Evolutionary conservation across 441 rosid species (phyloP).

Genomic region (Adansonia madagascariensis): DNA sequence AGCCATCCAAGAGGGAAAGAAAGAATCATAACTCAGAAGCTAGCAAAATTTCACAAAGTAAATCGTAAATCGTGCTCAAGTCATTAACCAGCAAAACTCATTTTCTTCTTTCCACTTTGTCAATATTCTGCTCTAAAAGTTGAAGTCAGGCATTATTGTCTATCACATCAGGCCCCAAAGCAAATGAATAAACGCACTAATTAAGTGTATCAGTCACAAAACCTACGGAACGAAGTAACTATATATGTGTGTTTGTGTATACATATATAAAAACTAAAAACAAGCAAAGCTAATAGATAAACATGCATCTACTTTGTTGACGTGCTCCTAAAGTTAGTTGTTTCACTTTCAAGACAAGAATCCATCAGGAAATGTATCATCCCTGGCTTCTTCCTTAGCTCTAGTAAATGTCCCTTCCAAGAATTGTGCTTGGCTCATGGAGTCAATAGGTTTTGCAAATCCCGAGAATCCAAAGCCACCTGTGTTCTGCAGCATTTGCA

Average conservation of each 20-base stretch:
- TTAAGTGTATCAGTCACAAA: slow-evolving; percentile 33
- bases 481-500: slow-evolving; percentile 45
- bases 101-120: no score
- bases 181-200: slow-evolving; percentile 55
- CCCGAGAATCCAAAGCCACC: slow-evolving; percentile 40
- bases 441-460: slow-evolving; percentile 20
- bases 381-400: slow-evolving; percentile 58
- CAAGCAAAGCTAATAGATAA: slow-evolving; percentile 1
- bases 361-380: slow-evolving; percentile 43
- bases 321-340: slow-evolving; percentile 12
- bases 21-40: no score
- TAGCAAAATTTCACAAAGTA: no score
- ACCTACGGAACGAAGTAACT: slow-evolving; percentile 28
- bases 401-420: slow-evolving; percentile 31
- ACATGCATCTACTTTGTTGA: slow-evolving; percentile 1
- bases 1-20: no score
- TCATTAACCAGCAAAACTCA: no score
- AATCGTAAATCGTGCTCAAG: no score
- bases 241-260: no score
- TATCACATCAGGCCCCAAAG: slow-evolving; percentile 24
- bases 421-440: slow-evolving; percentile 46
- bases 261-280: no score
- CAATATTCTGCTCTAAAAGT: no score
- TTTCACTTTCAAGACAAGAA: slow-evolving; percentile 43
- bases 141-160: no score